A percentile compares a stretch with the other conserved stretches of the same genome.
phyloP scores from a whole-genome alignment of 148 eudicot species.

The Chenopodium quinoa region DNA sequence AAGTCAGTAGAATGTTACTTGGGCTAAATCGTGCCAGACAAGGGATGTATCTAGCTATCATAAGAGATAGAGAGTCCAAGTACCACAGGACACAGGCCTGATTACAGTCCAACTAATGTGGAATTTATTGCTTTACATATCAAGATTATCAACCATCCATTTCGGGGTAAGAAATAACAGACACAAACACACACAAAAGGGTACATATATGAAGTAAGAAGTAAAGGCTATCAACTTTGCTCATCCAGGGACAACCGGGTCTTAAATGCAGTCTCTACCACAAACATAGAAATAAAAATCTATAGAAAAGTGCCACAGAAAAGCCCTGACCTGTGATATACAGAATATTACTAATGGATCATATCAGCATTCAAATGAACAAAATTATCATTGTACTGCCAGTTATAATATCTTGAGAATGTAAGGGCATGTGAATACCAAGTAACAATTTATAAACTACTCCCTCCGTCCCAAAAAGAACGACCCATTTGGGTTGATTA shows the following conservation, averaged over 20 bases:
- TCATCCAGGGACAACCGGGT: background rate
- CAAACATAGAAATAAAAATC: background rate
- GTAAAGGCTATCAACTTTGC: background rate
- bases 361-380: background rate
- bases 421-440: background rate
- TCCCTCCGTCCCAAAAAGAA: no score
- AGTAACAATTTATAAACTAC: background rate
- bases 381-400: background rate
- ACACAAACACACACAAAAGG: background rate
- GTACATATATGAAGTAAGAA: no score
- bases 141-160: no score
- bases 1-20: background rate
- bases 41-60: background rate
- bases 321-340: background rate
- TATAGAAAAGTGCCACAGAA: background rate
- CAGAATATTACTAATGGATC: background rate
- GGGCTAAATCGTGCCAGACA: background rate
- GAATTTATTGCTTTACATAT: no score
- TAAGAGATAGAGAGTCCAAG: no score
- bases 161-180: no score
- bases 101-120: no score
- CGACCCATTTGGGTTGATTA: no score
- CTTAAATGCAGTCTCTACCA: background rate
- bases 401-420: background rate
- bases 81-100: no score